These are phyloP conservation scores for Dictyostelium capitatum DNA, from an alignment of 78 protist genomes.

Conservation along the genomic window DNA sequence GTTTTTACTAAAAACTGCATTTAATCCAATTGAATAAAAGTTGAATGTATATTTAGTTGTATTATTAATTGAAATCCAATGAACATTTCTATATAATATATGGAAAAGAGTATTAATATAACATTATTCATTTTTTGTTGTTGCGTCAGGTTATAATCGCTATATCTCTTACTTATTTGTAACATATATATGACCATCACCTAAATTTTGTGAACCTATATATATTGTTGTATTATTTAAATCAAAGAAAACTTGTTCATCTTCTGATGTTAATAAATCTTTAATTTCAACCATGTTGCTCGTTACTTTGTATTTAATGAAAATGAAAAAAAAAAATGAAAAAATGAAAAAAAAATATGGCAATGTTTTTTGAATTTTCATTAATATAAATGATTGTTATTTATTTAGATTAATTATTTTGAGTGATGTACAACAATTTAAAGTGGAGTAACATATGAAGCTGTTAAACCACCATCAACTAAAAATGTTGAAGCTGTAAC, in stretches of 20 bases:
- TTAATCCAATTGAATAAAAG: conserved; percentile 34
- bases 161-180: conserved; percentile 7
- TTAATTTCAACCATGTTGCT: neutral
- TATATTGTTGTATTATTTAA: neutral
- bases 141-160: too few relatives aligned
- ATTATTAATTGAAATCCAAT: conserved; percentile 1
- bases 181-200: neutral
- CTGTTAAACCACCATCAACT: conserved; percentile 91
- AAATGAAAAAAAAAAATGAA: neutral
- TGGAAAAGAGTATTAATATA: neutral
- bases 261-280: neutral
- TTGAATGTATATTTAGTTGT: neutral
- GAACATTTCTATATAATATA: conserved; percentile 26
- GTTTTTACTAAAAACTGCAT: conserved; percentile 3
- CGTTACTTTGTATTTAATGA: neutral
- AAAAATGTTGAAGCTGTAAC: conserved; percentile 84
- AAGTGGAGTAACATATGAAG: conserved; percentile 90
- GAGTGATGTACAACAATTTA: neutral
- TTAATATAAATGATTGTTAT: too few relatives aligned
- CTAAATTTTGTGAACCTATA: neutral
- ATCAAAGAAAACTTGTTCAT: conserved; percentile 4
- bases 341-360: neutral
- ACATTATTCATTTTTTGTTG: too few relatives aligned
- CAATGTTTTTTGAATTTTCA: neutral
- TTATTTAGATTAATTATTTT: neutral